Conservation (phyloP, 305 asterid species). For the Fraxinus platypoda region DNA sequence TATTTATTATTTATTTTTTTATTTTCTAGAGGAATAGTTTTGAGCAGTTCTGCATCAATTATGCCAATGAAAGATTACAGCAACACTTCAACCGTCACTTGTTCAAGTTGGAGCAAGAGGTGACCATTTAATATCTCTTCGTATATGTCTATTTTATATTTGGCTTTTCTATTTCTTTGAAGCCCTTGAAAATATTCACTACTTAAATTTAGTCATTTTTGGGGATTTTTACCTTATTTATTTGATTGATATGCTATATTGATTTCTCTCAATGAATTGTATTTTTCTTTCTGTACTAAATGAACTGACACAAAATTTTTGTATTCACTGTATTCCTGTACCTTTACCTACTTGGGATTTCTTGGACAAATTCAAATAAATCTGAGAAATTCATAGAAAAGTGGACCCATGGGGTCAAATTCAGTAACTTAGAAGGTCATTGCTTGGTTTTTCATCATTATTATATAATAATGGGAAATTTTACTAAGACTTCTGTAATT, state of each 20-base stretch:
- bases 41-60: slow-evolving; percentile 87
- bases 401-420: neutral
- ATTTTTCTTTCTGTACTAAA: neutral
- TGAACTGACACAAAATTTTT: neutral
- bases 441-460: neutral
- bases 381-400: neutral
- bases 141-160: neutral
- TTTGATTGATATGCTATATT: slow-evolving; percentile 27
- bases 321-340: neutral
- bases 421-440: neutral
- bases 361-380: neutral
- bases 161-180: neutral
- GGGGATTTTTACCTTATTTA: slow-evolving; percentile 28
- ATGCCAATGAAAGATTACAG: slow-evolving; percentile 84
- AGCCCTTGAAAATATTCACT: neutral
- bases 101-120: slow-evolving; percentile 91
- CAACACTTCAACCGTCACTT: slow-evolving; percentile 86
- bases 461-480: neutral
- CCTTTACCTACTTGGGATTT: neutral
- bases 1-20: slow-evolving; percentile 12
- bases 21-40: slow-evolving; percentile 64
- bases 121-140: slow-evolving; percentile 20
- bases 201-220: slow-evolving; percentile 16
- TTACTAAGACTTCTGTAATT: neutral
- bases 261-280: neutral